A percentile compares a stretch with the other conserved stretches of the same genome.
Conservation (phyloP, 352 stramenopile species). For the Globisporangium ultimum region DNA sequence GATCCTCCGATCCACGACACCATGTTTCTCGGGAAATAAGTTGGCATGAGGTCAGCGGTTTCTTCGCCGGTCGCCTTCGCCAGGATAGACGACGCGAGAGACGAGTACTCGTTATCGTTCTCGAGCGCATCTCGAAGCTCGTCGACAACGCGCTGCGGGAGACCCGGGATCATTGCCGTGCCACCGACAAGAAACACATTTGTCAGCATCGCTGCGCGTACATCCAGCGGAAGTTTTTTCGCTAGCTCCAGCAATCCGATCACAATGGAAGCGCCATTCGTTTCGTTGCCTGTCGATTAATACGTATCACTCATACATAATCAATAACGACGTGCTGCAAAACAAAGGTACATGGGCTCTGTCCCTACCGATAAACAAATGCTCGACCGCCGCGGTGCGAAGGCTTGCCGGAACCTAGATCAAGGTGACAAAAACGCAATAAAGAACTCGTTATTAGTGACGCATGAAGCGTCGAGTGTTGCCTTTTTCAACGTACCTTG, state of each 20-base stretch:
- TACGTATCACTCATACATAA: background rate
- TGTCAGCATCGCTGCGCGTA: constrained; percentile 56
- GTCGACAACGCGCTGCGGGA: constrained; percentile 42
- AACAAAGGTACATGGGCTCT: background rate
- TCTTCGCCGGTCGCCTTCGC: constrained; percentile 7
- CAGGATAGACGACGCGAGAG: constrained; percentile 22
- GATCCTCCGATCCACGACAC: constrained; percentile 75
- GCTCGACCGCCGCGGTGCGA: constrained; percentile 39
- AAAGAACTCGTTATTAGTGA: background rate
- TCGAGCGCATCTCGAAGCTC: constrained; percentile 38
- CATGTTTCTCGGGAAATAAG: constrained; percentile 71
- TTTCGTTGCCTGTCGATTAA: constrained; percentile 19
- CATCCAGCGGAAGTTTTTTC: constrained; percentile 59
- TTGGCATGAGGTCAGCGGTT: constrained; percentile 31
- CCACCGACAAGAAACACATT: constrained; percentile 78
- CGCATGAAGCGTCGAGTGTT: background rate
- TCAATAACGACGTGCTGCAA: background rate
- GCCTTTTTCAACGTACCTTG: constrained; percentile 17
- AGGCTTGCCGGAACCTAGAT: constrained; percentile 36
- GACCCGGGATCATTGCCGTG: constrained; percentile 73
- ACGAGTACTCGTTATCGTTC: constrained; percentile 33
- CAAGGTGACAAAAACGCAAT: background rate
- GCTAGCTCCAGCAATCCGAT: constrained; percentile 50
- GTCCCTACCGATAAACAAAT: constrained; percentile 38
- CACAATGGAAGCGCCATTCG: constrained; percentile 47